Evolutionary conservation across 306 rosid genomes (phyloP), one percentile per base, ranked within the genome.

Genomic region (Cucumis hystrix): DNA sequence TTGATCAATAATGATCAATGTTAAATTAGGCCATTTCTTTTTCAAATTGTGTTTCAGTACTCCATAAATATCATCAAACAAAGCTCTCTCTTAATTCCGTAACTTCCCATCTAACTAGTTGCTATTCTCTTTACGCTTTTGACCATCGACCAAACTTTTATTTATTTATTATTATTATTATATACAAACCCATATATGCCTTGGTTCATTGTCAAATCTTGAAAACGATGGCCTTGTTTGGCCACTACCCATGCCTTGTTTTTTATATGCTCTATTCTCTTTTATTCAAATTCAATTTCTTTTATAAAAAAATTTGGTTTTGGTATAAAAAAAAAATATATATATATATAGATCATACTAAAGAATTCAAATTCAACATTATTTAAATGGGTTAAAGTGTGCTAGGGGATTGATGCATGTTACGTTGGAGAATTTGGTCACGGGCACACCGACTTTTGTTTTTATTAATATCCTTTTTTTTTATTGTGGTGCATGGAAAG

Each of bases 141-240:
- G 56, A 68, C 74, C 74, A 67, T 67, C 74, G 35, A 67, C 74
- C 74, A 68, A 39, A 68, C 74, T 20, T 41, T 67, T 11, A 3
- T 64, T 33, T 64, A 30, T 33, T 64, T 64, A 64, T 33, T 16
- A 41, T 33, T 16, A 20, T 66, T 66, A 18, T 66, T 39, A n/a
- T 66, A 37, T 18, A 37, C 9, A 7, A 17, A 64, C 17, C 14
- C 71, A 64, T 37, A 64, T 37, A 9, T 25, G 7, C 25, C 71
- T 39, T 65, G 25, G 0, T 67, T 40, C 55, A 67, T 41, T 67
- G 55, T 67, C 74, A 67, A 67, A 67, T 67, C 52, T 66, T 66
- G 73, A 66, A 66, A 66, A 66, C 17, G 73, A 66, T 66, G 52
- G 52, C 33, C 33, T 39, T n/a, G 4, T 39, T 66, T 66, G 51